These are phyloP conservation scores for Orbilia javanica DNA, from an alignment of 2,329 filamentous ascomycete species.

Conservation along the genomic window DNA sequence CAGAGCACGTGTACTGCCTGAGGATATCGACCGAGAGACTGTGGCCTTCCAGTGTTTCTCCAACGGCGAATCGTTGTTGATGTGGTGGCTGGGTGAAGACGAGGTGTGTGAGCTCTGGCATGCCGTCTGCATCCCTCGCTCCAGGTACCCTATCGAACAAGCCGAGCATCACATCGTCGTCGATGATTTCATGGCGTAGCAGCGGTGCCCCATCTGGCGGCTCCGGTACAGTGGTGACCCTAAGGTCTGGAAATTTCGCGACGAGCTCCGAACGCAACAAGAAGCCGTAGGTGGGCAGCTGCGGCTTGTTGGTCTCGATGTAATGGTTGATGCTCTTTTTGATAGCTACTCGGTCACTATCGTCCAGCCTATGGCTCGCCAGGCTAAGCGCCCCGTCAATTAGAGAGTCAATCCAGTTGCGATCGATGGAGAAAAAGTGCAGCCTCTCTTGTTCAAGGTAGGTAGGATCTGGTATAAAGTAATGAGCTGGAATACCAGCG, in stretches of 20 bases:
- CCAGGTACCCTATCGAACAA: not conserved
- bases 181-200: not conserved
- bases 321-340: slow-evolving; percentile 64
- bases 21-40: no score
- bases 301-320: slow-evolving; percentile 61
- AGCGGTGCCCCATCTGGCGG: not conserved
- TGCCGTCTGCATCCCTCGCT: not conserved
- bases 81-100: slow-evolving; percentile 65
- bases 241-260: slow-evolving; percentile 65
- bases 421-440: slow-evolving; percentile 68
- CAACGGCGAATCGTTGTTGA: slow-evolving; percentile 64
- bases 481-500: slow-evolving; percentile 65
- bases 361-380: slow-evolving; percentile 65
- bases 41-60: slow-evolving; percentile 13
- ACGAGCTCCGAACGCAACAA: slow-evolving; percentile 65
- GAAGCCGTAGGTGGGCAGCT: slow-evolving; percentile 66
- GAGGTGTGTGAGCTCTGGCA: slow-evolving; percentile 49
- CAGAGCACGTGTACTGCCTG: no score
- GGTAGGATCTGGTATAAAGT: slow-evolving; percentile 65
- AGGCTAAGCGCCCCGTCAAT: slow-evolving; percentile 67
- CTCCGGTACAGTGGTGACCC: slow-evolving; percentile 55
- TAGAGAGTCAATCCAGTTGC: slow-evolving; percentile 66
- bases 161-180: not conserved
- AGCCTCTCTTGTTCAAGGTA: slow-evolving; percentile 65
- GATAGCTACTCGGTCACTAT: slow-evolving; percentile 62